Base-by-base conservation (phyloP, 345 rosid genomes). In the Eucalyptus marginata region DNA sequence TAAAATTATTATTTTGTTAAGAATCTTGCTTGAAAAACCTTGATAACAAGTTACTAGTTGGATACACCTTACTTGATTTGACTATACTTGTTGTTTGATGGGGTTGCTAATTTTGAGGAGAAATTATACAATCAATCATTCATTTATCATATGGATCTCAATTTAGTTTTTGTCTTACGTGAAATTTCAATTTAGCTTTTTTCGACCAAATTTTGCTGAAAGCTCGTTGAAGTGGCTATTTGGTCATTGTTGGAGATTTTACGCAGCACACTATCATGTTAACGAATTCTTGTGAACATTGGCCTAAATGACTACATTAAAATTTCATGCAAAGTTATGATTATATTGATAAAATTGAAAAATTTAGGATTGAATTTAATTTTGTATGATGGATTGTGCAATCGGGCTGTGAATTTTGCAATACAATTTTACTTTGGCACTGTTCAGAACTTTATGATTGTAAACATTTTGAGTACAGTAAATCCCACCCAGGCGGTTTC, bases 341-440 rank as follows among this genome's bases (percentile, higher is more conserved):
- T 5, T 40, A 20, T 0, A 76, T 76, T 40, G 5, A 6, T 2
- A 16, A 36, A 20, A 76, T 6, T 10, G 14, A 40, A 36, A 36
- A 76, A 2, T 36, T 0, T 8, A 12, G 27, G 3, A 76, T 20
- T 5, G 27, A 76, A 76, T 76, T 36, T 68, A 2, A 18, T 17
- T 71, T 3, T 11, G 7, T 4, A 71, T 0, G 0, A 18, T 9
- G 1, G 2, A 18, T 33, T 68, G 44, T 3, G 25, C 8, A 16
- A 36, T 33, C 10, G 4, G 58, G 58, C 25, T 40, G 17, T n/a
- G 40, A 4, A 64, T n/a, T 64, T n/a, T 12, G 84, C 9, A 7
- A 6, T 76, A 3, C 46, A 36, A 71, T 71, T 13, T 33, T 71
- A 10, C 27, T 71, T 18, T 36, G 22, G 14, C 83, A 40, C 22